Evolutionary conservation across 140 eudicot species (phyloP).

Genomic region (Cichorium intybus): DNA sequence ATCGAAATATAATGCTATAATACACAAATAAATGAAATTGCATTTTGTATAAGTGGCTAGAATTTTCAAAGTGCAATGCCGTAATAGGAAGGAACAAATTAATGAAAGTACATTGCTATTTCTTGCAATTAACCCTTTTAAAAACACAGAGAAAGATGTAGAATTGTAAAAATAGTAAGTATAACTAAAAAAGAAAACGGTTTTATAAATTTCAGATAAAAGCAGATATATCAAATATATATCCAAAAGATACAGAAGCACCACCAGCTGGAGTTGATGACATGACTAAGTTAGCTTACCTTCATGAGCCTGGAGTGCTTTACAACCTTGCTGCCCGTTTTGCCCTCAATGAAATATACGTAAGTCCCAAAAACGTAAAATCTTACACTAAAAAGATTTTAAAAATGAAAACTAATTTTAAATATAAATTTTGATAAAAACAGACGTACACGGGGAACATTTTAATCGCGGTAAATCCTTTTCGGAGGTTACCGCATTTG

Average conservation of each 20-base stretch:
- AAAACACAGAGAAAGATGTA: neutral
- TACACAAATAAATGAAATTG: too few relatives aligned
- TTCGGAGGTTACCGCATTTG: constrained; percentile 82
- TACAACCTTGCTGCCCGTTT: constrained; percentile 77
- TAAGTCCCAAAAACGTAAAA: constrained; percentile 27
- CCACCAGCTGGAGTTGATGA: constrained; percentile 95
- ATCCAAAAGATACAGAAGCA: constrained; percentile 89
- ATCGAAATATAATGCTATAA: too few relatives aligned
- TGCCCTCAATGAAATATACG: constrained; percentile 79
- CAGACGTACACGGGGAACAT: constrained; percentile 98
- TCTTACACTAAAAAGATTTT: neutral
- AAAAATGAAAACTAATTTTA: constrained; percentile 12
- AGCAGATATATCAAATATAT: constrained; percentile 72
- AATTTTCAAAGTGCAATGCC: too few relatives aligned
- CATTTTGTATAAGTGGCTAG: too few relatives aligned
- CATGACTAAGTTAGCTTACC: constrained; percentile 92
- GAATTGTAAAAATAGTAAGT: neutral
- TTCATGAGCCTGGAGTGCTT: constrained; percentile 94
- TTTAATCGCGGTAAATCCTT: constrained; percentile 89
- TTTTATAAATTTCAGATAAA: constrained; percentile 49
- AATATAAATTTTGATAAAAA: constrained; percentile 10
- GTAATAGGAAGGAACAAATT: too few relatives aligned
- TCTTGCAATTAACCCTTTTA: neutral
- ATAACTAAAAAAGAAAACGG: neutral
- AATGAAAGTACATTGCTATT: neutral